Evolutionary conservation across 257 asterid species (phyloP).

Genomic region (Solanum sejunctum): DNA sequence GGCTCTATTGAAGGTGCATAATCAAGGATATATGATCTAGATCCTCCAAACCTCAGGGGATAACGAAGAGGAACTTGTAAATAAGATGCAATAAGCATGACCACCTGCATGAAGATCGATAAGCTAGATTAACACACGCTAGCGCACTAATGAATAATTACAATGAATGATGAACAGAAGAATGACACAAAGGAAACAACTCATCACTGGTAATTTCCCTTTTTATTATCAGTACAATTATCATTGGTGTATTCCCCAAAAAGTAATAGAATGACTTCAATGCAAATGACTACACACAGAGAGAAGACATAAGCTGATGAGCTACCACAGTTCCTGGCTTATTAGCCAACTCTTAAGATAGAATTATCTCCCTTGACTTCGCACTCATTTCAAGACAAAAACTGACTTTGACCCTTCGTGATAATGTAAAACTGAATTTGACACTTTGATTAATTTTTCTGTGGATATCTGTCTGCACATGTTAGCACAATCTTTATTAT

Average conservation of each 20-base stretch:
- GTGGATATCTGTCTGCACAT: not conserved
- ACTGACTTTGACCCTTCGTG: not conserved
- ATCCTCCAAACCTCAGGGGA: slow-evolving; percentile 84
- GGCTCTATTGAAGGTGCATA: slow-evolving; percentile 74
- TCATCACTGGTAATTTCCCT: not conserved
- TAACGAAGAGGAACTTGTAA: slow-evolving; percentile 89
- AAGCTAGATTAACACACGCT: slow-evolving; percentile 12
- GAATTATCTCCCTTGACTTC: not conserved
- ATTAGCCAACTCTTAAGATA: not conserved
- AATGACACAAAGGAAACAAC: not conserved
- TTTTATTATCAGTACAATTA: not conserved
- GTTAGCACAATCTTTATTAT: not conserved
- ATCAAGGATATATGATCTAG: slow-evolving; percentile 85
- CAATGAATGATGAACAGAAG: not conserved
- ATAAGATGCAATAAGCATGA: slow-evolving; percentile 64
- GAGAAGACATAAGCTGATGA: not conserved
- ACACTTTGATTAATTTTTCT: not conserved
- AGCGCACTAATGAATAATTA: not conserved
- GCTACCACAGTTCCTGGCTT: not conserved
- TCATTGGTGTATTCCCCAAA: not conserved
- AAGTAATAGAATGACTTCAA: not conserved
- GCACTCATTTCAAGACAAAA: not conserved
- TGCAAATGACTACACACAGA: not conserved
- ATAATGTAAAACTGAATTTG: not conserved
- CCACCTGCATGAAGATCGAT: slow-evolving; percentile 45